Percentiles rank a stretch among this genome's conserved stretches.
Evolutionary conservation across 805 yeast genomes (phyloP).

Genomic region (Kuraishia floccosa): DNA sequence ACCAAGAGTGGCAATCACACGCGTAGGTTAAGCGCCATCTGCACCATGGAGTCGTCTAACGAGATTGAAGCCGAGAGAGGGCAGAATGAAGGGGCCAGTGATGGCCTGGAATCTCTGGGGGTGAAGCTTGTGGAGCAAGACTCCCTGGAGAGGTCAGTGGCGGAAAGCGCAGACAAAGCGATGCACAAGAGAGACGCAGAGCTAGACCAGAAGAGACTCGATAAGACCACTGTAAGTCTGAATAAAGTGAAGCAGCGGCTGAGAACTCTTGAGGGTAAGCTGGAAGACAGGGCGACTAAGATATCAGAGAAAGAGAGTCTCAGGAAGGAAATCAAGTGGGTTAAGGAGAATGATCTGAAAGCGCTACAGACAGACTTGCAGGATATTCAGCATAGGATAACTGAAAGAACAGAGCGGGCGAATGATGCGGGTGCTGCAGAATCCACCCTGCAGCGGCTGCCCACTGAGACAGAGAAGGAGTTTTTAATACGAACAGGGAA

Average conservation of each 20-base stretch:
- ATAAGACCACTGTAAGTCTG: conserved; percentile 44
- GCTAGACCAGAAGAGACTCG: conserved; percentile 65
- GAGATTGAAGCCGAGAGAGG: too few species aligned
- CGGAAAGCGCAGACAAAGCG: conserved; percentile 53
- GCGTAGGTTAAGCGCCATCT: too few species aligned
- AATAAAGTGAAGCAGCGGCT: conserved; percentile 31
- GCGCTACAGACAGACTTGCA: conserved; percentile 48
- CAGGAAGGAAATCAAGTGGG: conserved; percentile 38
- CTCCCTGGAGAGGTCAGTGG: conserved; percentile 64
- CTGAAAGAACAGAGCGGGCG: conserved; percentile 9
- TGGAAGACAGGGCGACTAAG: conserved; percentile 42
- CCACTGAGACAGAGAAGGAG: conserved; percentile 74
- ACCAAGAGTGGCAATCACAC: too few species aligned
- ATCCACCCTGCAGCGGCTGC: conserved; percentile 26
- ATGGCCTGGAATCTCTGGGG: conserved; percentile 23
- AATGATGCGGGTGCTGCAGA: conserved; percentile 4
- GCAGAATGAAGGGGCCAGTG: too few species aligned
- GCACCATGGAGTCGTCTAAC: too few species aligned
- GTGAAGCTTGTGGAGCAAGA: conserved; percentile 68
- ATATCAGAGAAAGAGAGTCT: conserved; percentile 52
- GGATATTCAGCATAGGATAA: conserved; percentile 39
- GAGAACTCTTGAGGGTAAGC: conserved; percentile 31
- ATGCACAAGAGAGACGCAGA: conserved; percentile 56
- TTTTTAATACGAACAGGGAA: conserved; percentile 81
- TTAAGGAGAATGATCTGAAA: conserved; percentile 37